Evolutionary conservation across 495 filamentous ascomycete genomes (phyloP).

Genomic region (Aspergillus nanangensis): DNA sequence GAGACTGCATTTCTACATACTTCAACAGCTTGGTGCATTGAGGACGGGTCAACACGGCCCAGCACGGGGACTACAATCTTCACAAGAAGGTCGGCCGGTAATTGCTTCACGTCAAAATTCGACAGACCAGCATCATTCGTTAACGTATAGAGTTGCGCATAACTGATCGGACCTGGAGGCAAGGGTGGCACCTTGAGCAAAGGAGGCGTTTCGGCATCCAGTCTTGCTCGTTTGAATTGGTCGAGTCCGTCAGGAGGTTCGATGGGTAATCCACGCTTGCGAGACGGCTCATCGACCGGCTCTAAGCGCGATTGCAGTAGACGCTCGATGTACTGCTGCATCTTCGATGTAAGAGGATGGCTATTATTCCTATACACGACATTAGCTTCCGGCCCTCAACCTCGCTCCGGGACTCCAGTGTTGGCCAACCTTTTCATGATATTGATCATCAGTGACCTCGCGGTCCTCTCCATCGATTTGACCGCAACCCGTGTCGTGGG

Average conservation of each 20-base stretch:
- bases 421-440: constrained; percentile 63
- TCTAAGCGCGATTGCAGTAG: constrained; percentile 70
- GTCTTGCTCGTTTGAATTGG: constrained; percentile 63
- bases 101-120: constrained; percentile 73
- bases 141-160: constrained; percentile 78
- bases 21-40: constrained; percentile 66
- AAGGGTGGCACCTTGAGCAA: constrained; percentile 60
- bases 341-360: constrained; percentile 60
- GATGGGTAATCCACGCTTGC: constrained; percentile 67
- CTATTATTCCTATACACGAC: constrained; percentile 56
- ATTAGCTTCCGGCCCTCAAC: constrained; percentile 7
- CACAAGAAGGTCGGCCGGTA: constrained; percentile 69
- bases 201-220: constrained; percentile 49
- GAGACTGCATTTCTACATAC: constrained; percentile 27
- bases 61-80: constrained; percentile 72
- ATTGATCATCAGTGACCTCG: constrained; percentile 74
- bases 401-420: background rate
- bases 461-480: constrained; percentile 92
- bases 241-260: constrained; percentile 68
- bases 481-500: constrained; percentile 73
- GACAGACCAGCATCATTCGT: constrained; percentile 68
- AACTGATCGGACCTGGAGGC: constrained; percentile 67
- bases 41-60: constrained; percentile 53
- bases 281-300: constrained; percentile 62
- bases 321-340: constrained; percentile 78